A percentile compares a stretch with the other conserved stretches of the same genome.
Evolutionary conservation across 108 stramenopile species (phyloP).

Genomic region (Aurantiochytrium sp.): DNA sequence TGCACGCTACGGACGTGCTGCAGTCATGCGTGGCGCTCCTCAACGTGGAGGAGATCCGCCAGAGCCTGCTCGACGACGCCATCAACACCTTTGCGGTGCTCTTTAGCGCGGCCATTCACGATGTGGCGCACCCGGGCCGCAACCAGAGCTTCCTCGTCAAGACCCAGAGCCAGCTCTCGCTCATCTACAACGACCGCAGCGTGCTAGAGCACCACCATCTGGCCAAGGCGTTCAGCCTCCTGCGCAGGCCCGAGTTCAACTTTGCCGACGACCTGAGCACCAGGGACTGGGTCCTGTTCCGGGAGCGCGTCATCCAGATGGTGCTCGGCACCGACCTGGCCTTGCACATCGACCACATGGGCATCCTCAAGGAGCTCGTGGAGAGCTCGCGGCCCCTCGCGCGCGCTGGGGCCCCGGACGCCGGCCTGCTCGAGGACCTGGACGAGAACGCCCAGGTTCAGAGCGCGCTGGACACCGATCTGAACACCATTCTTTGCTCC

Average conservation of each 20-base stretch:
- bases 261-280: conserved; percentile 37
- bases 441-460: not conserved
- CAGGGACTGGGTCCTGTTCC: conserved; percentile 4
- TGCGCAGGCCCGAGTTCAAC: conserved; percentile 38
- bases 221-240: conserved; percentile 44
- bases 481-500: not conserved
- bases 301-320: conserved; percentile 30
- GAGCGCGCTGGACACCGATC: not conserved
- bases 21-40: conserved; percentile 33
- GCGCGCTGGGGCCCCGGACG: not conserved
- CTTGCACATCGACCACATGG: conserved; percentile 11
- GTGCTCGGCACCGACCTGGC: conserved; percentile 45
- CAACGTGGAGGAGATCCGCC: not conserved
- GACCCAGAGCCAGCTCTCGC: conserved; percentile 31
- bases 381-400: not conserved
- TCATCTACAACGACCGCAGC: conserved; percentile 50
- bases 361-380: not conserved
- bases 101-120: conserved; percentile 52
- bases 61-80: conserved; percentile 26
- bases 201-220: conserved; percentile 60
- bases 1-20: conserved; percentile 54
- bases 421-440: not conserved
- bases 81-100: conserved; percentile 35
- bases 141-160: conserved; percentile 54
- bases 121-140: conserved; percentile 53